phyloP scores from a whole-genome alignment of 495 filamentous ascomycete genomes.

The Trichoderma erinaceum region DNA sequence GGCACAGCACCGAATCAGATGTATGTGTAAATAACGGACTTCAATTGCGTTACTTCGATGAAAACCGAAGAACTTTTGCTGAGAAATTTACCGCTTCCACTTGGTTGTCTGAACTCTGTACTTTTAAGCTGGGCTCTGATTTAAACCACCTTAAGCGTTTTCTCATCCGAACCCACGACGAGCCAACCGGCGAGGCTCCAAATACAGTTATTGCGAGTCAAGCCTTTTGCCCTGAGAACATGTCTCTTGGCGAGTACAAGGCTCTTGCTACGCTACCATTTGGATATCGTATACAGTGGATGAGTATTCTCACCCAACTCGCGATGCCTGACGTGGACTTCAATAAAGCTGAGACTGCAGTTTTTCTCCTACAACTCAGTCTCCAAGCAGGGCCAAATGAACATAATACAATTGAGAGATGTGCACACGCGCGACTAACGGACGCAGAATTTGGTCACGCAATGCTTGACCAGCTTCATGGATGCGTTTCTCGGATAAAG shows the following conservation, averaged over 20 bases:
- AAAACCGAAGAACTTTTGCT: neutral
- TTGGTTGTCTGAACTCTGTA: neutral
- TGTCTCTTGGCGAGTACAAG: slow-evolving; percentile 39
- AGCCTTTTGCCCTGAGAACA: slow-evolving; percentile 24
- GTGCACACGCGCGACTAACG: neutral
- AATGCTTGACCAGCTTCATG: neutral
- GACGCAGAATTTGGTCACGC: neutral
- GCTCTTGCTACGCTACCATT: slow-evolving; percentile 34
- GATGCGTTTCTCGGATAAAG: slow-evolving; percentile 25
- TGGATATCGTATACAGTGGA: slow-evolving; percentile 41
- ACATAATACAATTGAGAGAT: neutral
- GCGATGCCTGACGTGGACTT: slow-evolving; percentile 31
- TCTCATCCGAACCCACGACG: slow-evolving; percentile 20
- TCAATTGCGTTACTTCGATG: neutral
- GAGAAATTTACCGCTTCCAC: neutral
- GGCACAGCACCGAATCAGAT: neutral
- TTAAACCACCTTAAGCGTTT: slow-evolving; percentile 24
- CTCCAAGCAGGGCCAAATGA: slow-evolving; percentile 32
- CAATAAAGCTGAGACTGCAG: slow-evolving; percentile 31
- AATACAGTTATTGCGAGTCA: slow-evolving; percentile 37
- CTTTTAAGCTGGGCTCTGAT: neutral
- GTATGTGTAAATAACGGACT: neutral
- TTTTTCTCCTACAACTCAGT: slow-evolving; percentile 37
- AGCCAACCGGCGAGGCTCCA: slow-evolving; percentile 24
- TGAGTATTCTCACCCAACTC: slow-evolving; percentile 40